These are phyloP conservation scores for Raffaelea albimanens DNA, from an alignment of 2,329 filamentous ascomycete genomes.

Conservation along the genomic window DNA sequence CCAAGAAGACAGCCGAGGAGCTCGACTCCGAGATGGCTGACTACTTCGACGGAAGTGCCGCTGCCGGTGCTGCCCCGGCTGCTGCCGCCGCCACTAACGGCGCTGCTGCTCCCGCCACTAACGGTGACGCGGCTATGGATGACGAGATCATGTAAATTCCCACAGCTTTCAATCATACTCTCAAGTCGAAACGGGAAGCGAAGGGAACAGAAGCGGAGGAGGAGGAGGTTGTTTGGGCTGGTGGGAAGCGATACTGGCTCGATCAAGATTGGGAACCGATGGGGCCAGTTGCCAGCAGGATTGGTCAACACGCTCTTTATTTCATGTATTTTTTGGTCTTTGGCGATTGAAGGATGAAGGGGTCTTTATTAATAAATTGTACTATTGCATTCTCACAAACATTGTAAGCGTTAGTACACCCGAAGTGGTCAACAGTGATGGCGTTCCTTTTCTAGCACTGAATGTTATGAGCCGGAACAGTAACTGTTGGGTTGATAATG, in stretches of 20 bases:
- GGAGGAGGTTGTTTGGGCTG: no score
- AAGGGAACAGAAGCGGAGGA: no score
- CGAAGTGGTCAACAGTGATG: no score
- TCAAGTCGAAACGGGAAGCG: no score
- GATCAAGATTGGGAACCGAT: constrained; percentile 4
- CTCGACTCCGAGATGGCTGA: constrained; percentile 96
- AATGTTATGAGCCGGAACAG: no score
- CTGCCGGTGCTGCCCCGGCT: constrained; percentile 33
- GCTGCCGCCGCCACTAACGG: constrained; percentile 32
- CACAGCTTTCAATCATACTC: neutral
- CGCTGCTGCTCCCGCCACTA: constrained; percentile 33
- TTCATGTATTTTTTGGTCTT: no score
- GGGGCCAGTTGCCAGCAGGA: neutral
- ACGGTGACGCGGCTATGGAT: constrained; percentile 55
- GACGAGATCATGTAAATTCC: constrained; percentile 46
- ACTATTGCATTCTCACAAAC: no score
- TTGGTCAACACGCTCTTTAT: neutral
- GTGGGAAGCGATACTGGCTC: neutral
- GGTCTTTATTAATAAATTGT: no score
- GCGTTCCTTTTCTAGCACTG: no score
- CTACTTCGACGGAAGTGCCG: constrained; percentile 57
- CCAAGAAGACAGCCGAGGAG: constrained; percentile 88
- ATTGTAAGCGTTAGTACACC: no score
- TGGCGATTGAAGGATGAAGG: no score
- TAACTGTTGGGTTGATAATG: no score